Evolutionary conservation across 495 filamentous ascomycete species (phyloP), one percentile per base, ranked within the genome.

Genomic region (Collariella sp.): DNA sequence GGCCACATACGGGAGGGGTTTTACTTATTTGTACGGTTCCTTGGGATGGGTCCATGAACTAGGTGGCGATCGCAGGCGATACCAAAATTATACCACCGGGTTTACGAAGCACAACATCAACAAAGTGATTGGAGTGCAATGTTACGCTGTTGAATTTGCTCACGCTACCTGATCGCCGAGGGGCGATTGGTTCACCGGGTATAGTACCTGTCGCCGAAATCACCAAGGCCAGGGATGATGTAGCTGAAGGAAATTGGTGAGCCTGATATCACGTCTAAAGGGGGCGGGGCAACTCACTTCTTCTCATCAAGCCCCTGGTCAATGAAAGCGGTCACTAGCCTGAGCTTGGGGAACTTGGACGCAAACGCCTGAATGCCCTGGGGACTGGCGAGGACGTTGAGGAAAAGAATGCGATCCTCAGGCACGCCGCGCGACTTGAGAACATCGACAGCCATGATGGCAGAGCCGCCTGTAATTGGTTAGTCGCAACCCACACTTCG

Each of bases 171-270:
- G 44, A 22, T 23, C 3, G 16, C 19, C 35, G 13, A 23, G 18
- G n/a, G 16, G 34, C 19, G 22, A 40, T 42, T n/a, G 36, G 19
- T 60, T 65, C 68, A 98, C 66, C 95, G 80, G 33, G 93, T 96
- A 66, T 97, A 98, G 67, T 91, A 98, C 61, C 93, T 78, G 65
- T 98, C 93, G 36, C 93, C 93, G 68, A 98, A 98, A 68, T 98
- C 93, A 43, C 93, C 93, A 15, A 98, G 78, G 5, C 93, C 93
- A 22, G 93, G 93, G 42, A 95, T 82, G 63, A 98, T 98, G 66
- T 97, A 98, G 61, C 93, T 98, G 26, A 9, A 64, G 54, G 43
- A 13, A 40, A 26, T 36, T 43, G 38, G 36, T 39, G 13, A 46
- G 51, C 29, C 39, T 44, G 52, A 68, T 60, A 69, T 62, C 47